Percentiles rank a stretch among this genome's conserved stretches.
Conservation (phyloP, 306 rosid genomes). For the Cercis canadensis region DNA sequence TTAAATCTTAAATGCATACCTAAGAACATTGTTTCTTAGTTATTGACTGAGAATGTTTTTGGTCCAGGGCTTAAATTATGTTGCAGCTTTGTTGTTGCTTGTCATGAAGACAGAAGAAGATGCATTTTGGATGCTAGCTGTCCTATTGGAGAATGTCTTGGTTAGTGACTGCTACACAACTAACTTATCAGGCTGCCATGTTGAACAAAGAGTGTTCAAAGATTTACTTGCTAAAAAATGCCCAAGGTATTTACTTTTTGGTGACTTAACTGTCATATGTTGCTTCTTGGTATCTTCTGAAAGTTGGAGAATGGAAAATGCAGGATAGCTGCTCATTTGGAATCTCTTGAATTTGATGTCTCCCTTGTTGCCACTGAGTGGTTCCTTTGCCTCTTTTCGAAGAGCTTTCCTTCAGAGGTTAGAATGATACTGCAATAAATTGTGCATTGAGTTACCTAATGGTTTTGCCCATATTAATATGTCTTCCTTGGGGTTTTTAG, state of each 20-base stretch:
- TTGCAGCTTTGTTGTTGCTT: conserved; percentile 91
- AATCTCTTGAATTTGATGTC: conserved; percentile 86
- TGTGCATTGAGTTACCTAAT: conserved; percentile 23
- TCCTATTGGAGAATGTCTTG: conserved; percentile 88
- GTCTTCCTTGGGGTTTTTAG: conserved; percentile 48
- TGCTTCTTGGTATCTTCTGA: conserved; percentile 39
- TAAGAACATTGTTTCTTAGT: conserved; percentile 29
- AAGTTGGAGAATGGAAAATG: conserved; percentile 45
- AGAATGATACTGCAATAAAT: conserved; percentile 19
- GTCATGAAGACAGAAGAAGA: conserved; percentile 99
- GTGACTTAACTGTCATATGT: conserved; percentile 9
- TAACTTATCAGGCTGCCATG: conserved; percentile 98
- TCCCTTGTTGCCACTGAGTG: conserved; percentile 99
- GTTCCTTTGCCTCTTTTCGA: conserved; percentile 94
- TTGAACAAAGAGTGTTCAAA: conserved; percentile 96
- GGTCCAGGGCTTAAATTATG: conserved; percentile 93
- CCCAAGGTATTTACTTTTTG: conserved; percentile 67
- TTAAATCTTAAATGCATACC: conserved; percentile 5
- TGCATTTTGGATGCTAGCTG: conserved; percentile 99
- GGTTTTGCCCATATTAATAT: conserved; percentile 31
- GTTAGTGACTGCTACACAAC: conserved; percentile 93
- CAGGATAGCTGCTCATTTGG: conserved; percentile 90
- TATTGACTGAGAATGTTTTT: conserved; percentile 32
- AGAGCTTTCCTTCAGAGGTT: conserved; percentile 98
- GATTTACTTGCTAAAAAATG: conserved; percentile 84